Evolutionary conservation across 805 yeast species (phyloP), one percentile per base, ranked within the genome.

Genomic region (Spencermartinsiella europaea): DNA sequence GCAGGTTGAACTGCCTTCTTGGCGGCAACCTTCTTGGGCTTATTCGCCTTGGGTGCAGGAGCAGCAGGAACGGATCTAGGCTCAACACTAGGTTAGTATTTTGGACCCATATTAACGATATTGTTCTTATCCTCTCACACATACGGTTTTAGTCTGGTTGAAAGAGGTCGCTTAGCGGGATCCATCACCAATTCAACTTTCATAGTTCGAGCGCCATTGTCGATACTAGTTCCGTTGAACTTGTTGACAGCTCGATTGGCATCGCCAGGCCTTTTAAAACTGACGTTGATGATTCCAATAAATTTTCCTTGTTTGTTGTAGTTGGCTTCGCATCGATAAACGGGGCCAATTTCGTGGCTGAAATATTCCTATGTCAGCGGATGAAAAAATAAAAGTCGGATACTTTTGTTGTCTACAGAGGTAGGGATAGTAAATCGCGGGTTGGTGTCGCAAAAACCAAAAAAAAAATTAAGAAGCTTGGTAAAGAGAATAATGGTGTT

Each of bases 221-320:
- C 99, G 59, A 93, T 85, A 61, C 96, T 90, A 38, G 95, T 91
- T 62, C 93, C 91, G 67, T 91, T 85, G 73, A 83, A 91, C 61
- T 81, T 82, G 61, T 80, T 79, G 60, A 85, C 85, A 42, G 96
- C 95, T 60, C 71, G 74, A 51, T 77, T 70, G 44, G 98, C 98
- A 64, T 76, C 75, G 49, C 81, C 81, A 43, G 77, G 66, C 49
- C 74, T 73, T 62, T 72, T 79, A 74, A 93, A 93, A 49, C 82
- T 74, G 60, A 93, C 78, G 48, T 93, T 88, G 53, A 95, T 96
- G 71, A 81, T 79, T 69, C 99, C 99, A 53, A 85, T 85, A 54
- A 95, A 87, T 67, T 80, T 80, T 44, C 98, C 99, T 65, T 77
- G 81, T 68, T 83, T 87, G 64, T 87, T 88, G 75, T 85, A 93